Conservation (phyloP, 2,329 filamentous ascomycete species). For the Metarhizium anisopliae region DNA sequence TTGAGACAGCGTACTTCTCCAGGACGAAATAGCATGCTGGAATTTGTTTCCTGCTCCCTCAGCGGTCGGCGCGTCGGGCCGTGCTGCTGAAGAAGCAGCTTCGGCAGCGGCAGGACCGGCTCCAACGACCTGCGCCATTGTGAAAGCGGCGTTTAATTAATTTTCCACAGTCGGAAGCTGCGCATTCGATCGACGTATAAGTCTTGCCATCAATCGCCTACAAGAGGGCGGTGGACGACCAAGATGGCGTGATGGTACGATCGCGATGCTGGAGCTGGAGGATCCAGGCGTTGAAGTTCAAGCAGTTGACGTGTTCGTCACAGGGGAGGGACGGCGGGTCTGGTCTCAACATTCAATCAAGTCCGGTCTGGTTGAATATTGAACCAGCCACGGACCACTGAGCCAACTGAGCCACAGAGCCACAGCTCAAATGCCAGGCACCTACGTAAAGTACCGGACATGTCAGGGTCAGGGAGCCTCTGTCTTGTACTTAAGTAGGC, state of each 20-base stretch:
- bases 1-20: slow-evolving; percentile 63
- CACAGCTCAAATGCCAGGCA: too few relatives aligned
- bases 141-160: neutral
- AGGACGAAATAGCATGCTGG: slow-evolving; percentile 89
- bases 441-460: too few relatives aligned
- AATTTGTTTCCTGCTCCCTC: slow-evolving; percentile 76
- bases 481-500: too few relatives aligned
- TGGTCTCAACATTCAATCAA: too few relatives aligned
- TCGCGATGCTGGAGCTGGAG: neutral
- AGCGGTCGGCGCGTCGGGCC: slow-evolving; percentile 19
- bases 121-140: slow-evolving; percentile 25
- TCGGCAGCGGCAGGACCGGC: slow-evolving; percentile 16
- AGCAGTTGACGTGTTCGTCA: neutral
- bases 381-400: too few relatives aligned
- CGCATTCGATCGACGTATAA: neutral
- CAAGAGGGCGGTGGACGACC: neutral
- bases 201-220: neutral
- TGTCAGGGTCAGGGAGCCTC: too few relatives aligned
- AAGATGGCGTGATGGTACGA: neutral
- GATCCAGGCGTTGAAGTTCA: neutral
- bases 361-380: too few relatives aligned
- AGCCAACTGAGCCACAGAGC: too few relatives aligned
- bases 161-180: neutral
- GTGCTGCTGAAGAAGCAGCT: slow-evolving; percentile 14
- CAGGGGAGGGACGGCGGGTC: neutral